phyloP scores from a whole-genome alignment of 1,284 basidiomycete genomes.

The Rhodotorula mucilaginosa region DNA sequence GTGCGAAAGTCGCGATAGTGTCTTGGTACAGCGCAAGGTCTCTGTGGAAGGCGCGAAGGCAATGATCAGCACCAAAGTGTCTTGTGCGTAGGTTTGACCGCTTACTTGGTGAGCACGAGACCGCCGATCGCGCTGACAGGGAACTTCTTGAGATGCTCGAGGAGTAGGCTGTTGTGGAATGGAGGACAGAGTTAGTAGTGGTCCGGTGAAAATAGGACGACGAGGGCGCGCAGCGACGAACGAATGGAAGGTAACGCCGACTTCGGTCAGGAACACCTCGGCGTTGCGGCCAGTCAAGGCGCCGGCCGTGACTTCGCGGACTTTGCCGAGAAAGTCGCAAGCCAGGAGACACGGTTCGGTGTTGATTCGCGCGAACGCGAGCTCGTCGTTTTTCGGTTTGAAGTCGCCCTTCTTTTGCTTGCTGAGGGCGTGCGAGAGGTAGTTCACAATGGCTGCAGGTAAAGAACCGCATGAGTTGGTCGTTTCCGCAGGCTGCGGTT shows the following conservation, averaged over 20 bases:
- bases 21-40: constrained; percentile 98
- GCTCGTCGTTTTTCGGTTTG: constrained; percentile 91
- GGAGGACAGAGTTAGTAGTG: neutral
- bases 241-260: constrained; percentile 93
- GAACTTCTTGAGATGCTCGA: constrained; percentile 95
- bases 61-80: constrained; percentile 9
- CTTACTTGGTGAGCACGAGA: constrained; percentile 93
- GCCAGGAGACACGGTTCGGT: constrained; percentile 91
- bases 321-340: constrained; percentile 78
- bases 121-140: constrained; percentile 95
- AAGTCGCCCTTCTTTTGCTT: constrained; percentile 98
- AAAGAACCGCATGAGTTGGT: neutral
- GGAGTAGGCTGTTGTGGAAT: constrained; percentile 62
- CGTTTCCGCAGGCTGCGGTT: neutral
- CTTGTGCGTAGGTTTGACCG: neutral
- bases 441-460: constrained; percentile 47
- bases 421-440: constrained; percentile 60
- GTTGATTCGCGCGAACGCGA: constrained; percentile 89
- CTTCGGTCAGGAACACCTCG: constrained; percentile 86
- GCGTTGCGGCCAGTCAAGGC: constrained; percentile 86
- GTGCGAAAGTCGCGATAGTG: constrained; percentile 72
- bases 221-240: constrained; percentile 47
- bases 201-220: too few species aligned
- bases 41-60: constrained; percentile 52
- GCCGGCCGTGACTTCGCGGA: constrained; percentile 69